These are phyloP conservation scores for Achaetomium macrosporum DNA, from an alignment of 2,329 filamentous ascomycete genomes.

Conservation along the genomic window DNA sequence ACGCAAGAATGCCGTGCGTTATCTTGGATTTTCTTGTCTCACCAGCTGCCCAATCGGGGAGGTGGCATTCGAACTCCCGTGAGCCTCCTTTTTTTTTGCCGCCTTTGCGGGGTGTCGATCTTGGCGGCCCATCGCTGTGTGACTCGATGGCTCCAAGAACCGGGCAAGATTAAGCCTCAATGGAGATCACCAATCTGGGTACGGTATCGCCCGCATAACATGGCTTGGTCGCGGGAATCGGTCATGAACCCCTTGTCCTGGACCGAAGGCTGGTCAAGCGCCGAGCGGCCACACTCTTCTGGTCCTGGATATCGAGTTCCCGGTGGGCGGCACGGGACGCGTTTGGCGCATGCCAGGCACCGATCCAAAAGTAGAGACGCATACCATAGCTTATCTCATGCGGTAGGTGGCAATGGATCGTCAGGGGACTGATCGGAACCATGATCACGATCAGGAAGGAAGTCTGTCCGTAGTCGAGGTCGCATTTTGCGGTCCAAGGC, in stretches of 20 bases:
- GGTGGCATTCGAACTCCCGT: constrained; percentile 18
- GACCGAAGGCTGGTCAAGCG: too few species aligned
- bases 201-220: too few species aligned
- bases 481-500: constrained; percentile 9
- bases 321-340: too few species aligned
- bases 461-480: background rate
- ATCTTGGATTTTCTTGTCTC: constrained; percentile 4
- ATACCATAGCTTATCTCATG: background rate
- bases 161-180: background rate
- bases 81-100: background rate
- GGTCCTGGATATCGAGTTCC: too few species aligned
- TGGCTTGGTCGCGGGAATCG: too few species aligned
- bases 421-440: background rate
- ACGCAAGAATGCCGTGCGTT: background rate
- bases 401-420: background rate
- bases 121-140: background rate
- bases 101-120: background rate
- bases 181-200: background rate
- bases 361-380: too few species aligned
- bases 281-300: too few species aligned
- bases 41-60: constrained; percentile 22
- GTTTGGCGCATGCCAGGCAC: too few species aligned
- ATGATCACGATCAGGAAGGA: constrained; percentile 18
- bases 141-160: constrained; percentile 6
- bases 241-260: too few species aligned